These are phyloP conservation scores for Kodamaea arcana DNA, from an alignment of 1,139 yeast genomes.

Conservation along the genomic window DNA sequence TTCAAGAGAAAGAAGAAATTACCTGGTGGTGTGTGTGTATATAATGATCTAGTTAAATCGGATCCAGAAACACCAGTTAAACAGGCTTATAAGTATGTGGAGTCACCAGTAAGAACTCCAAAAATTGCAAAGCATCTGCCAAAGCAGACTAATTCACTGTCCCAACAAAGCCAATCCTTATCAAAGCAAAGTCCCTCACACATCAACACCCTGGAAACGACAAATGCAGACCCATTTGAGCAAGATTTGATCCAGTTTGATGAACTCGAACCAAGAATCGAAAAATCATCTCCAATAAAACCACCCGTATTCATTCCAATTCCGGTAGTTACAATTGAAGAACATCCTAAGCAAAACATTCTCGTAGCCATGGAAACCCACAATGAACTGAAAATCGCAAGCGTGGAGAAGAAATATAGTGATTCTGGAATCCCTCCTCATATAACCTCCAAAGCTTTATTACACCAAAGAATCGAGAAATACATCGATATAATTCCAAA, in stretches of 20 bases:
- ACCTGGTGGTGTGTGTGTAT: not conserved
- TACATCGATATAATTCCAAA: conserved; percentile 33
- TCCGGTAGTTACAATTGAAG: not conserved
- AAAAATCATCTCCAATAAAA: not conserved
- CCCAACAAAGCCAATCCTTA: too few relatives aligned
- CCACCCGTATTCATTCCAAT: not conserved
- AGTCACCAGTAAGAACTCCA: not conserved
- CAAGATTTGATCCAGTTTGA: conserved; percentile 11
- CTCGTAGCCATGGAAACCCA: conserved; percentile 13
- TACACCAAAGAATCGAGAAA: conserved; percentile 23
- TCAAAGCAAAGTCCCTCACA: too few relatives aligned
- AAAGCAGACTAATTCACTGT: too few relatives aligned
- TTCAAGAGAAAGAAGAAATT: not conserved
- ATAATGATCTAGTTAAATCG: not conserved
- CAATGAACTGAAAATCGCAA: conserved; percentile 13
- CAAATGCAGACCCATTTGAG: conserved; percentile 8
- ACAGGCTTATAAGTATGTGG: not conserved
- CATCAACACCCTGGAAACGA: too few relatives aligned
- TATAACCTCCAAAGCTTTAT: conserved; percentile 19
- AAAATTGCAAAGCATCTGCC: not conserved
- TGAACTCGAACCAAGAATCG: conserved; percentile 6
- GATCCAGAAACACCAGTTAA: not conserved
- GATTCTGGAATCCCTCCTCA: conserved; percentile 23
- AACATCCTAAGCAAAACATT: conserved; percentile 7
- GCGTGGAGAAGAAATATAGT: conserved; percentile 19